These are phyloP conservation scores for Metschnikowia aberdeeniae DNA, from an alignment of 805 yeast species.

Conservation along the genomic window DNA sequence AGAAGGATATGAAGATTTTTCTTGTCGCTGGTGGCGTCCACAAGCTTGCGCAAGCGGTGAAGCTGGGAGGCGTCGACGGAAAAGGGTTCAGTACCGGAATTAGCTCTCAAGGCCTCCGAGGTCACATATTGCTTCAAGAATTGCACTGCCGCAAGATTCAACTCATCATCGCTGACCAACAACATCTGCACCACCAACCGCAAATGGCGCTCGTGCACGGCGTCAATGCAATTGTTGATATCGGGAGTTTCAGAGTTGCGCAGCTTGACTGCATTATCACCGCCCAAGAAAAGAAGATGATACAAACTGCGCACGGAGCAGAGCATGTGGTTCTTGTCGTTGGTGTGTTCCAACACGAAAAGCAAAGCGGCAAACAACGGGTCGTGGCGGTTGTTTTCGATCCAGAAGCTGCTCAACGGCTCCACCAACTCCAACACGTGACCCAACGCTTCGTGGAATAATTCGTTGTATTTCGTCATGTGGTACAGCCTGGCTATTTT, in stretches of 20 bases:
- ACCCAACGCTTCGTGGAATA: constrained; percentile 54
- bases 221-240: constrained; percentile 38
- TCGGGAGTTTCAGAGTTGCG: constrained; percentile 21
- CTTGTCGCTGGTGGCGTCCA: constrained; percentile 45
- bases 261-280: constrained; percentile 13
- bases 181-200: constrained; percentile 55
- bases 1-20: constrained; percentile 50
- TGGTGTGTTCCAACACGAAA: constrained; percentile 44
- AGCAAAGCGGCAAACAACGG: constrained; percentile 57
- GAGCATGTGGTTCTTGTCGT: constrained; percentile 67
- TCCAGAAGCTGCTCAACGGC: constrained; percentile 74
- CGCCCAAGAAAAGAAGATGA: constrained; percentile 56
- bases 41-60: constrained; percentile 45
- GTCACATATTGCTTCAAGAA: constrained; percentile 76
- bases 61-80: constrained; percentile 29
- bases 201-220: constrained; percentile 37
- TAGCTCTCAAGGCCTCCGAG: constrained; percentile 48
- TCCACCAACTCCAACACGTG: constrained; percentile 80
- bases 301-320: constrained; percentile 73
- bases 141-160: constrained; percentile 69
- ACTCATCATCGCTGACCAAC: constrained; percentile 65
- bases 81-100: constrained; percentile 19
- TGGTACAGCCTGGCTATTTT: constrained; percentile 9
- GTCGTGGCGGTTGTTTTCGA: constrained; percentile 71
- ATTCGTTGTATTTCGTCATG: constrained; percentile 24